Evolutionary conservation across 805 yeast species (phyloP).

Genomic region (Blastobotrys chiropterorum): DNA sequence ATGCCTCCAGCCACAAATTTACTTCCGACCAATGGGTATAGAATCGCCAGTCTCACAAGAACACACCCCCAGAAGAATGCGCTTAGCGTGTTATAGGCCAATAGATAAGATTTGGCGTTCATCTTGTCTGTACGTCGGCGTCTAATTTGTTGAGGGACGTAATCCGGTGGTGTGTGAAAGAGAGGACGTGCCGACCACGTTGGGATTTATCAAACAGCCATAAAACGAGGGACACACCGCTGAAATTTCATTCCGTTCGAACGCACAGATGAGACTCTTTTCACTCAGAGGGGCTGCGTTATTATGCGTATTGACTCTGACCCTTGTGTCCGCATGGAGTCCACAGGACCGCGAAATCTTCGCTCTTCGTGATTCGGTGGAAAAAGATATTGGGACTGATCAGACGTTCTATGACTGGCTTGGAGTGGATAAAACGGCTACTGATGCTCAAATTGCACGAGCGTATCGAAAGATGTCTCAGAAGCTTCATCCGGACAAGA

Average conservation of each 20-base stretch:
- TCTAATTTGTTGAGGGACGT: no score
- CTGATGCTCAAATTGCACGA: slow-evolving; percentile 25
- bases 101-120: slow-evolving; percentile 27
- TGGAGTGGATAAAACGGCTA: slow-evolving; percentile 25
- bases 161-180: no score
- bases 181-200: no score
- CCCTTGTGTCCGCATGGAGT: slow-evolving; percentile 38
- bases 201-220: no score
- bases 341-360: slow-evolving; percentile 78
- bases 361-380: slow-evolving; percentile 57
- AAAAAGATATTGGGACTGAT: slow-evolving; percentile 54
- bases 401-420: slow-evolving; percentile 64
- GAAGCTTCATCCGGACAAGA: slow-evolving; percentile 82
- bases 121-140: no score
- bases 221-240: no score
- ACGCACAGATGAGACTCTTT: no score
- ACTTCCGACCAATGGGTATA: slow-evolving; percentile 48
- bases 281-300: no score
- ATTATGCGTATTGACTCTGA: neutral
- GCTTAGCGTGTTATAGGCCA: slow-evolving; percentile 47
- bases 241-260: no score
- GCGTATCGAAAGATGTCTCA: slow-evolving; percentile 64
- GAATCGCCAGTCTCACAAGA: slow-evolving; percentile 38
- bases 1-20: slow-evolving; percentile 60
- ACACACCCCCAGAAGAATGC: slow-evolving; percentile 51